These are phyloP conservation scores for Angomonas ambiguus DNA, from an alignment of 208 protist genomes.

Conservation along the genomic window DNA sequence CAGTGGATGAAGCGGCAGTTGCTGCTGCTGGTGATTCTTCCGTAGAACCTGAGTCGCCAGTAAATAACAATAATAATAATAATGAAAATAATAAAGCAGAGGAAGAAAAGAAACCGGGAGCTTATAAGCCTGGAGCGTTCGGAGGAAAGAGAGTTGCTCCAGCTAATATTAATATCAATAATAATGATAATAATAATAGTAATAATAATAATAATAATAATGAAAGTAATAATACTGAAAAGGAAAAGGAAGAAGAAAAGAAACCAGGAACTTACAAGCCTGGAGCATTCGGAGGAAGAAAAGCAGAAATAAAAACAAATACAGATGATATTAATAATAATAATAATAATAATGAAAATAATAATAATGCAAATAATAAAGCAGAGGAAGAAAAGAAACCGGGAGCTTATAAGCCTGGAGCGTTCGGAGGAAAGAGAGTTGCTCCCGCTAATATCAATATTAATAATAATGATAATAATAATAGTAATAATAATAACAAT, in stretches of 20 bases:
- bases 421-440: neutral
- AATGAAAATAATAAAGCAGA: constrained; percentile 5
- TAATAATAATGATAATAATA: neutral
- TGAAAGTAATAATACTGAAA: neutral
- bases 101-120: neutral
- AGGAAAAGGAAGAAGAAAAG: constrained; percentile 11
- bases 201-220: neutral
- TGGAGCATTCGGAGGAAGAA: neutral
- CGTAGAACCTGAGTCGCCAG: neutral
- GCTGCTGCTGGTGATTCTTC: too few relatives aligned
- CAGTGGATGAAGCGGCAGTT: neutral
- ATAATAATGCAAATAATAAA: neutral
- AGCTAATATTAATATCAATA: neutral
- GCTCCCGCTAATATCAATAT: neutral
- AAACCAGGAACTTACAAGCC: neutral
- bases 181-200: neutral
- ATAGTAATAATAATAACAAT: neutral
- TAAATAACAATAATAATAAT: neutral
- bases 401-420: neutral
- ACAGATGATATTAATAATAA: neutral
- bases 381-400: neutral
- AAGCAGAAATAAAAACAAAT: neutral
- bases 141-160: neutral
- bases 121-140: neutral
- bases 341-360: neutral